Conservation (phyloP, 1,139 yeast species). For the Martiniozyma asiatica region DNA sequence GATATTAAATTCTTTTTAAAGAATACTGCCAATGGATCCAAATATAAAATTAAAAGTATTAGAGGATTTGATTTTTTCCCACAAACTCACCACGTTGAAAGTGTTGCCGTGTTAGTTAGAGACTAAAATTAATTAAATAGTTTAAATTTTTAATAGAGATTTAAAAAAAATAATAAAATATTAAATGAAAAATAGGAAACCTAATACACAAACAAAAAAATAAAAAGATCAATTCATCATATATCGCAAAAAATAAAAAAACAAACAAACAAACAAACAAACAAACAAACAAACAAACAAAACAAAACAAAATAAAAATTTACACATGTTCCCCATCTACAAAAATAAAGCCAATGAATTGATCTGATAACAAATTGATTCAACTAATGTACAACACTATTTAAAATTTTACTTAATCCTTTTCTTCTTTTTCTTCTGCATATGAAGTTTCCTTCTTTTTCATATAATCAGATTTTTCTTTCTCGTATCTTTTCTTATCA, state of each 20-base stretch:
- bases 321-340: constrained; percentile 2
- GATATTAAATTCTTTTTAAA: constrained; percentile 77
- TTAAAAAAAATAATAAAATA: not conserved
- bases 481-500: constrained; percentile 95
- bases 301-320: not conserved
- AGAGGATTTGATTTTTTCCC: constrained; percentile 97
- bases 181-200: too few relatives aligned
- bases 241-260: constrained; percentile 1
- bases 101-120: constrained; percentile 65
- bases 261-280: not conserved
- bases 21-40: constrained; percentile 47
- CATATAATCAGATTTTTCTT: constrained; percentile 84
- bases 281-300: not conserved
- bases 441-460: constrained; percentile 30
- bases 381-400: too few relatives aligned
- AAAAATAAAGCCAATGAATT: constrained; percentile 5
- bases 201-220: not conserved
- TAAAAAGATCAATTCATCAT: not conserved
- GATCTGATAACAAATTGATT: too few relatives aligned
- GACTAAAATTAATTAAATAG: too few relatives aligned
- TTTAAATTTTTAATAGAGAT: not conserved
- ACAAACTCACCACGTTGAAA: constrained; percentile 94
- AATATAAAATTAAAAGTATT: constrained; percentile 65
- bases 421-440: constrained; percentile 9
- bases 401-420: too few relatives aligned